Base-by-base conservation (phyloP, 2,329 filamentous ascomycete genomes). In the Bipolaris bicolor region DNA sequence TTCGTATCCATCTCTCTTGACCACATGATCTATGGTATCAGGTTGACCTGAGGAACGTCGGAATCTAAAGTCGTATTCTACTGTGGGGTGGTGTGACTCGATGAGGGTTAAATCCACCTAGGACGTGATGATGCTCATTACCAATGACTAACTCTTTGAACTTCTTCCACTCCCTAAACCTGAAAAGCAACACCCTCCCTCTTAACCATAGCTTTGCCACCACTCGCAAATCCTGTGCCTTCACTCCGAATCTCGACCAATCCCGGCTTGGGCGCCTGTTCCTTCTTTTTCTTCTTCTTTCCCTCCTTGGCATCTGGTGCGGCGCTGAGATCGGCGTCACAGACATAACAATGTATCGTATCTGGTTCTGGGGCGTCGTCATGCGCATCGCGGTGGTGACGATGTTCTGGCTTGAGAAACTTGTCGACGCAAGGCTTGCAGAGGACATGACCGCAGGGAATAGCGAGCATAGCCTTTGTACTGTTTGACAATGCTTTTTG, bases 181-280 rank as follows among this genome's bases (percentile, higher is more conserved):
- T 96, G 91, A 75, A 97, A 97, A 0, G 88, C 89, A 16, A 96
- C 87, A 0, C 90, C 89, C 3, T 84, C 79, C 74, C 88, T 95
- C 77, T 90, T 90, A 15, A 96, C 92, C 67, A 90, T 85, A 70
- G 90, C 96, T 49, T 86, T 85, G 2, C 95, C 94, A n/a, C 89
- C 88, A 4, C 91, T 90, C 4, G 94, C 93, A 76, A 97, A 98
- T 0, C 94, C 94, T 0, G 94, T 98, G 0, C 94, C 94, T 67
- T 97, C 94, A 34, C 89, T 91, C 64, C 86, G 88, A 47, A 98
- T 84, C 70, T 90, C 86, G 3, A 97, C 88, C 33, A 97, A 72
- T 0, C 93, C 93, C 0, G 88, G 86, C 58, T 82, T 86, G 34
- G 89, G 82, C 50, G 80, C 85, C 34, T 87, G 83, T 65, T 85